Percentiles rank a stretch among this genome's conserved stretches.
These are phyloP conservation scores for Paracoccidioides lutzii DNA, from an alignment of 2,329 filamentous ascomycete species.

Conservation along the genomic window DNA sequence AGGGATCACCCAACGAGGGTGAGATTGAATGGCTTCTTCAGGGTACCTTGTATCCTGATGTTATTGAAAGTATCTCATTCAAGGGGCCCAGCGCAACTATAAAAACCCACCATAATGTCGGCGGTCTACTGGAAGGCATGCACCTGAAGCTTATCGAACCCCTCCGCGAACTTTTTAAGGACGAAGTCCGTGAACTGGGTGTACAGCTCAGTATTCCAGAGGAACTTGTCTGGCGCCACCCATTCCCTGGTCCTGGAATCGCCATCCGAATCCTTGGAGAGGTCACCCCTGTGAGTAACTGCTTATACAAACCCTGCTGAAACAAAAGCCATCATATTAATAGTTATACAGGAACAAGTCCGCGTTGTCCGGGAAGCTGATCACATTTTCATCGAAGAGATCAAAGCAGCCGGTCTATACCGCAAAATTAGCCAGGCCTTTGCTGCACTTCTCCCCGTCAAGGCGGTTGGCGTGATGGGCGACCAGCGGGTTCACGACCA, in stretches of 20 bases:
- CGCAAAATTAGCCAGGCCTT: slow-evolving; percentile 55
- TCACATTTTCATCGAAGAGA: slow-evolving; percentile 36
- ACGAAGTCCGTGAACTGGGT: slow-evolving; percentile 58
- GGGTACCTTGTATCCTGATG: slow-evolving; percentile 65
- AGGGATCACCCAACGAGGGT: slow-evolving; percentile 53
- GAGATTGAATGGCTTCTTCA: slow-evolving; percentile 79
- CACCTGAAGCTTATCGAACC: slow-evolving; percentile 49
- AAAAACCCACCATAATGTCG: slow-evolving; percentile 57
- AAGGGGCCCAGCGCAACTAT: slow-evolving; percentile 59
- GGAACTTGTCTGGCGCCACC: slow-evolving; percentile 65
- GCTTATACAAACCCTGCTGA: neutral
- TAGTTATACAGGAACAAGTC: slow-evolving; percentile 47
- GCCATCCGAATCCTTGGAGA: slow-evolving; percentile 65
- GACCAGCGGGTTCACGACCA: slow-evolving; percentile 55
- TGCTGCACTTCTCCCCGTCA: slow-evolving; percentile 53
- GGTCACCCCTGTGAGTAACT: slow-evolving; percentile 28
- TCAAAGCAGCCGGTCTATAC: slow-evolving; percentile 34
- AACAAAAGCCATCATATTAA: neutral
- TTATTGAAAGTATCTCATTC: slow-evolving; percentile 60
- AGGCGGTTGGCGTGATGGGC: slow-evolving; percentile 44
- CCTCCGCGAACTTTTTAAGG: slow-evolving; percentile 64
- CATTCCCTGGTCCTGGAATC: slow-evolving; percentile 61
- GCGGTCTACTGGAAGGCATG: slow-evolving; percentile 52
- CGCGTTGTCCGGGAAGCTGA: slow-evolving; percentile 48
- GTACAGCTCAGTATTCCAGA: slow-evolving; percentile 56